Base-by-base conservation (phyloP, 306 rosid genomes). In the Spatholobus suberectus region DNA sequence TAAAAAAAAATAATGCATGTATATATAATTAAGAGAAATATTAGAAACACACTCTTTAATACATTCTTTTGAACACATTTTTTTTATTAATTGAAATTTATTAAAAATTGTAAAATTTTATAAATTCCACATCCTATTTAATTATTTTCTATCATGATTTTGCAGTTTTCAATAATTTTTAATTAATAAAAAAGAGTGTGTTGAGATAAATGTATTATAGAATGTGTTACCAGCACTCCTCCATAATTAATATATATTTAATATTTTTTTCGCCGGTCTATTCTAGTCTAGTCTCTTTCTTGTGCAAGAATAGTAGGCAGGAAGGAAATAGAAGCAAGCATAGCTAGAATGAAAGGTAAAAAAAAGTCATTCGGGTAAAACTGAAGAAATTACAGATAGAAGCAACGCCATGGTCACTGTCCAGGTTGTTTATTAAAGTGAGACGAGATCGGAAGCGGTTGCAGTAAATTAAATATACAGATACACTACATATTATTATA, bases 401-500 rank as follows among this genome's bases (percentile, higher is more conserved):
- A 46, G 63, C 81, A 77, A 29, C 38, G 11, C 49, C 47, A 44
- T 47, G 72, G 73, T 62, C 69, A 55, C 9, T 37, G 29, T 73
- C 78, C 35, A 24, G 62, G 21, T 6, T 7, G 59, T 44, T 74
- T 74, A 74, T 35, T 62, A 37, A 37, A 38, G 38, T 20, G 24
- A 37, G 49, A 20, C 7, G 0, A 41, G 17, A 41, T 40, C n/a
- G 49, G 67, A 40, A 41, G 55, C 32, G 17, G 20, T 27, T 24
- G 71, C 57, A 58, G 43, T 6, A 32, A 73, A 51, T 73, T 32
- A 73, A 52, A 73, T 52, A 73, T 52, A 51, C 10, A 65, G 14
- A 54, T 55, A 55, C 0, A 20, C 10, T 51, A 55, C 3, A 51
- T 17, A 32, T 63, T 6, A 17, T 26, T 12, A 59, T 6, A 40